Evolutionary conservation across 2,329 filamentous ascomycete species (phyloP).

Genomic region (Nigrospora osmanthi): DNA sequence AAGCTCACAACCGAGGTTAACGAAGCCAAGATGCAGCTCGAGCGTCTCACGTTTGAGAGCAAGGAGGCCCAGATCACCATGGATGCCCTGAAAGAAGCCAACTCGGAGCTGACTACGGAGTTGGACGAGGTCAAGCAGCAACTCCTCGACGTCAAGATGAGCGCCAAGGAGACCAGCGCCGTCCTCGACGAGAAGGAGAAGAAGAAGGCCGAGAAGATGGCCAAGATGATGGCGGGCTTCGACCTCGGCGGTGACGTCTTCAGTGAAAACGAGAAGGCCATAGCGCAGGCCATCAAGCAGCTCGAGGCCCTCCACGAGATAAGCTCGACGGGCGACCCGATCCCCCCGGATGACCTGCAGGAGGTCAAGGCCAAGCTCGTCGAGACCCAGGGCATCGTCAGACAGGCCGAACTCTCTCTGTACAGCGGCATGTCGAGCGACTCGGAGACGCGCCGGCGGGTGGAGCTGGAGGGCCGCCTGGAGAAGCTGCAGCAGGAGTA

Average conservation of each 20-base stretch:
- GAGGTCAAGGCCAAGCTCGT: slow-evolving; percentile 71
- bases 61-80: slow-evolving; percentile 97
- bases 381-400: slow-evolving; percentile 85
- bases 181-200: slow-evolving; percentile 95
- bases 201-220: slow-evolving; percentile 98
- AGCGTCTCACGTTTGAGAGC: slow-evolving; percentile 90
- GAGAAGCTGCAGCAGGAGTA: slow-evolving; percentile 73
- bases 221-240: slow-evolving; percentile 99
- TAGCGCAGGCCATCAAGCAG: slow-evolving; percentile 76
- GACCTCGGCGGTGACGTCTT: slow-evolving; percentile 90
- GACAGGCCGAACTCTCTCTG: slow-evolving; percentile 83
- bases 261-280: slow-evolving; percentile 82
- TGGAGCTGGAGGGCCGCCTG: slow-evolving; percentile 71
- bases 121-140: slow-evolving; percentile 95
- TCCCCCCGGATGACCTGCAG: slow-evolving; percentile 74
- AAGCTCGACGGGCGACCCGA: slow-evolving; percentile 66
- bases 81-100: slow-evolving; percentile 94
- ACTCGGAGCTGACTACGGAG: slow-evolving; percentile 83
- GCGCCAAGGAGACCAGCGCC: slow-evolving; percentile 83
- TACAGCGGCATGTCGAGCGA: slow-evolving; percentile 61
- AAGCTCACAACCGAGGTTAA: slow-evolving; percentile 78
- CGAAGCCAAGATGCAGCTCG: slow-evolving; percentile 91
- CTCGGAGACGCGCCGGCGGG: slow-evolving; percentile 58
- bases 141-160: slow-evolving; percentile 92
- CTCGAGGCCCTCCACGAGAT: slow-evolving; percentile 73